phyloP scores from a whole-genome alignment of 495 filamentous ascomycete species.

The Pseudomonodictys pantanalensis region DNA sequence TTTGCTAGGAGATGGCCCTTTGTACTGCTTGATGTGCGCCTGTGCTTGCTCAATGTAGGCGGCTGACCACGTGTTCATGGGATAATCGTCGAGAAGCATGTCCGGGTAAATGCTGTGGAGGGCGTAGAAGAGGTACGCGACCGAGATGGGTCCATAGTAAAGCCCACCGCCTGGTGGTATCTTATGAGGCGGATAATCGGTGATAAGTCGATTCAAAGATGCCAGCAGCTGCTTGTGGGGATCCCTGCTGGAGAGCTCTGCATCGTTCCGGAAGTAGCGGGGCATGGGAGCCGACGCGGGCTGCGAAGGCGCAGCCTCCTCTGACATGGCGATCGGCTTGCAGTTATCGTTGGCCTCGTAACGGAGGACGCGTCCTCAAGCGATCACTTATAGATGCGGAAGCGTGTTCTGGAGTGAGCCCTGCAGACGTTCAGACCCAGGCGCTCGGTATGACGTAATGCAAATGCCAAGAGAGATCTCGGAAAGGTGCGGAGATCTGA shows the following conservation, averaged over 20 bases:
- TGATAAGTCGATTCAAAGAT: slow-evolving; percentile 44
- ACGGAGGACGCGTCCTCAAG: background rate
- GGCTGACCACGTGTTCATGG: slow-evolving; percentile 47
- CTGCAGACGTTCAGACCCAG: no score
- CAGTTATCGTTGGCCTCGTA: background rate
- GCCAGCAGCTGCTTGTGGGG: slow-evolving; percentile 45
- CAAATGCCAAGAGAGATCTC: no score
- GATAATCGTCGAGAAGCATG: slow-evolving; percentile 45
- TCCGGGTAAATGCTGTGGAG: slow-evolving; percentile 50
- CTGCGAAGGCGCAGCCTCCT: slow-evolving; percentile 11
- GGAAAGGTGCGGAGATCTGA: no score
- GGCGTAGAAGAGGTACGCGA: slow-evolving; percentile 58
- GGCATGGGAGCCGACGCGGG: slow-evolving; percentile 17
- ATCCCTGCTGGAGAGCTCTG: slow-evolving; percentile 30
- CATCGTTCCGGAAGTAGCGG: slow-evolving; percentile 36
- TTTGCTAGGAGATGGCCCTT: slow-evolving; percentile 40
- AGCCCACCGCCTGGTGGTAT: slow-evolving; percentile 49
- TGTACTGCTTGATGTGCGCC: slow-evolving; percentile 46
- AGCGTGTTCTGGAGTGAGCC: no score
- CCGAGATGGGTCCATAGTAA: slow-evolving; percentile 57
- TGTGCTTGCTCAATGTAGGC: slow-evolving; percentile 44
- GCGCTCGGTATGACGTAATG: no score
- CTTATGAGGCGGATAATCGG: slow-evolving; percentile 38
- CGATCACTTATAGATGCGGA: background rate
- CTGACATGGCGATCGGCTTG: slow-evolving; percentile 1